phyloP scores from a whole-genome alignment of 164 flowering plant species.

The Chimonanthus salicifolius region DNA sequence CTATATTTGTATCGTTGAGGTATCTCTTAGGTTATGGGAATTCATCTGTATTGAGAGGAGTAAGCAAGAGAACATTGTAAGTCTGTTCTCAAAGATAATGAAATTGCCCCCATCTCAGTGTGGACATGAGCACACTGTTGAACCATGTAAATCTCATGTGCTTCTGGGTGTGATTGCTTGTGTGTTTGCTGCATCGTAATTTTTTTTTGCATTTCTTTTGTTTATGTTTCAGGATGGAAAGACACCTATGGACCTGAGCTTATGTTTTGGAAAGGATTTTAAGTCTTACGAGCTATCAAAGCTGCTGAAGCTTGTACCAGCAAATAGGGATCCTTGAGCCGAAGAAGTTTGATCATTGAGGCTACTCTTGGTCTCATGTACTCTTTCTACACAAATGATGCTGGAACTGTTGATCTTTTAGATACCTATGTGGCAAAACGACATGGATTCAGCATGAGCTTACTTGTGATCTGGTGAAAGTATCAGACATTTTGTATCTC shows the following conservation, averaged over 20 bases:
- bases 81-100: too few species aligned
- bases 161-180: not conserved
- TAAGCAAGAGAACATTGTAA: too few species aligned
- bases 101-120: not conserved
- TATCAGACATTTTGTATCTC: too few species aligned
- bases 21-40: too few species aligned
- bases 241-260: slow-evolving; percentile 70
- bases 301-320: slow-evolving; percentile 73
- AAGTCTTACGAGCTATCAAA: slow-evolving; percentile 86
- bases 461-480: too few species aligned
- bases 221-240: slow-evolving; percentile 66
- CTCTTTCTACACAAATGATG: too few species aligned
- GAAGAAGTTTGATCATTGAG: not conserved
- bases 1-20: too few species aligned
- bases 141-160: not conserved
- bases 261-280: slow-evolving; percentile 90
- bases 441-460: too few species aligned
- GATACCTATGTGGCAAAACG: too few species aligned
- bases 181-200: not conserved
- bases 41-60: too few species aligned
- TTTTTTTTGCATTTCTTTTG: not conserved
- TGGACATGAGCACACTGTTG: not conserved
- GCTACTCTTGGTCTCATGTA: too few species aligned
- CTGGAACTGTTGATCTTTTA: too few species aligned
- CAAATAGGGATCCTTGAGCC: slow-evolving; percentile 31